phyloP scores from a whole-genome alignment of 2,329 filamentous ascomycete genomes.

The Ploettnerulaceae sp. region DNA sequence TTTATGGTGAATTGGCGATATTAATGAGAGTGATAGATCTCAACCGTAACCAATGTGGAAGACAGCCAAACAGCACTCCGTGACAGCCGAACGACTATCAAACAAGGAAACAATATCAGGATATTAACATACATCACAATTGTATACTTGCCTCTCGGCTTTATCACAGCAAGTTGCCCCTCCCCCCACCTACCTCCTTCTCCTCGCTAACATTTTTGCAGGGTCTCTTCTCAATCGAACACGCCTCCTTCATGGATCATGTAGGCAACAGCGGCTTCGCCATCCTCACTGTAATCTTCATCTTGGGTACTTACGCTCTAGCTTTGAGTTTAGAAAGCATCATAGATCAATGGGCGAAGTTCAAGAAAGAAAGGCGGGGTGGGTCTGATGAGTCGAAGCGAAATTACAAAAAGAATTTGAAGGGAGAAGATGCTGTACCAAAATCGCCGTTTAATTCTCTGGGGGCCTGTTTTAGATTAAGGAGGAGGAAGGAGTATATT shows the following conservation, averaged over 20 bases:
- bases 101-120: slow-evolving; percentile 58
- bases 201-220: background rate
- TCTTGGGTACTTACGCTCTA: slow-evolving; percentile 17
- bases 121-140: slow-evolving; percentile 56
- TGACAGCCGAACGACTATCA: slow-evolving; percentile 55
- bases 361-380: slow-evolving; percentile 5
- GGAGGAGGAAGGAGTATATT: slow-evolving; percentile 2
- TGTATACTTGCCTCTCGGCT: slow-evolving; percentile 55
- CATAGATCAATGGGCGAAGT: slow-evolving; percentile 10
- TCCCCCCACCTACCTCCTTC: background rate
- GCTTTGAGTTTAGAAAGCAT: slow-evolving; percentile 19
- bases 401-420: background rate
- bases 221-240: slow-evolving; percentile 15
- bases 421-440: background rate
- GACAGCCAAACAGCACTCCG: slow-evolving; percentile 37
- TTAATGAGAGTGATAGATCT: slow-evolving; percentile 15
- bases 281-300: slow-evolving; percentile 16
- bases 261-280: slow-evolving; percentile 13
- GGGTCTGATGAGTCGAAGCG: background rate
- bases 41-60: slow-evolving; percentile 21
- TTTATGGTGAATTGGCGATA: too few species aligned
- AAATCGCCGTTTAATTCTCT: background rate
- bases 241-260: slow-evolving; percentile 14
- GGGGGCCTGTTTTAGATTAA: slow-evolving; percentile 4
- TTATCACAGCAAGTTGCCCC: slow-evolving; percentile 42